Evolutionary conservation across 768 basidiomycete species (phyloP).

Genomic region (Rhodotorula toruloides): DNA sequence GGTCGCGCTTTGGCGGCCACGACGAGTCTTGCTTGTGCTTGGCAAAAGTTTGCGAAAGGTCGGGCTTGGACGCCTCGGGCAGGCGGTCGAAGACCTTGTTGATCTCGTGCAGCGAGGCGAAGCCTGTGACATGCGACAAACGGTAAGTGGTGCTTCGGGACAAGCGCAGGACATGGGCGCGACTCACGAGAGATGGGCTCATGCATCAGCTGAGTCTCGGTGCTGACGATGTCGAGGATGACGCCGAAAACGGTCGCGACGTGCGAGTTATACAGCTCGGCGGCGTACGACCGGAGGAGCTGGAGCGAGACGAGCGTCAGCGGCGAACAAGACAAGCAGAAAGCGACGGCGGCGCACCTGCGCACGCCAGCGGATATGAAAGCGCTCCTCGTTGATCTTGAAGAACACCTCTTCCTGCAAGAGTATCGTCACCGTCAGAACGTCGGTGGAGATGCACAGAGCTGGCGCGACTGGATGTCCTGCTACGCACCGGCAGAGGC

Average conservation of each 20-base stretch:
- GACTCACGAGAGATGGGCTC: conserved; percentile 12
- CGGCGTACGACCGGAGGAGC: conserved; percentile 71
- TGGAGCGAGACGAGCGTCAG: conserved; percentile 43
- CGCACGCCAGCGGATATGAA: conserved; percentile 70
- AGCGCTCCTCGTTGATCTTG: conserved; percentile 81
- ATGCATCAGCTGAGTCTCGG: conserved; percentile 23
- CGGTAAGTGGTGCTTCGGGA: neutral
- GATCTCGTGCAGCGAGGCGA: conserved; percentile 41
- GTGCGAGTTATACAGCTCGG: conserved; percentile 68
- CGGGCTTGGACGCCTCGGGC: conserved; percentile 8
- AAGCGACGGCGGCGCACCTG: conserved; percentile 2
- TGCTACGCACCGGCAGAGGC: conserved; percentile 30
- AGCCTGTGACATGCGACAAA: conserved; percentile 7
- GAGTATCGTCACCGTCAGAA: no score
- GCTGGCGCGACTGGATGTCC: no score
- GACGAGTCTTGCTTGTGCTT: conserved; percentile 5
- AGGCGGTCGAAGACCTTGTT: conserved; percentile 27
- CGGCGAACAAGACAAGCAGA: no score
- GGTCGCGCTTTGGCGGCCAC: conserved; percentile 20
- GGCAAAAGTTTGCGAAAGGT: conserved; percentile 28
- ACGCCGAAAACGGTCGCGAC: conserved; percentile 29
- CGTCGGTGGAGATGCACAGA: neutral
- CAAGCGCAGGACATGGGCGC: neutral
- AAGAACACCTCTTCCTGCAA: conserved; percentile 61
- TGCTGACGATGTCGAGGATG: conserved; percentile 31